Evolutionary conservation across 2,329 filamentous ascomycete genomes (phyloP), one percentile per base, ranked within the genome.

Genomic region (Hypoxylon rubiginosum): DNA sequence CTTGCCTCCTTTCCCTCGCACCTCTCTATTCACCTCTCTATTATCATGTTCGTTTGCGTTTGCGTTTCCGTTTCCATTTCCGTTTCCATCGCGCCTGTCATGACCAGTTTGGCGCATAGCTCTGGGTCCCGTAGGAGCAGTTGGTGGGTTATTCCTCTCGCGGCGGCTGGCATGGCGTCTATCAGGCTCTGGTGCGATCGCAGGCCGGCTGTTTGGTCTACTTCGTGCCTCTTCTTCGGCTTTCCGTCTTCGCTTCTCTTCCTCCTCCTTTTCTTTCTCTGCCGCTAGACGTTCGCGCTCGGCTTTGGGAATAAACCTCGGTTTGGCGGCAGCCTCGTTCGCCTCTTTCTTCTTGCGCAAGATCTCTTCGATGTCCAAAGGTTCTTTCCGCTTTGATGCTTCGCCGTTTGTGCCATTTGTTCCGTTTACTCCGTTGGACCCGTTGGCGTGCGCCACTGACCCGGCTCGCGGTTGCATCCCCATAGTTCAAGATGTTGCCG

Each of bases 341-440:
- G 92, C 91, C 67, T 92, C 93, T 76, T 92, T 92, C 84, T 97
- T 97, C 81, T 94, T 91, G 71, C 89, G 88, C 21, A 97, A 81
- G 4, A 97, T 86, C 73, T 97, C 92, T 79, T 97, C 94, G 61
- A 97, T 90, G 76, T 93, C 94, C 51, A 97, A 82, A 8, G 92
- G 92, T 6, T 75, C 74, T 66, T 75, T 78, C 57, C 69, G 72
- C 30, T 62, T 69, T n/a, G 32, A 63, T 39, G 56, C 34, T 19
- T 67, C 68, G 43, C 66, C 34, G 32, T 65, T 70, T 17, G 32
- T 50, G 41, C 58, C 58, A 61, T 66, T 71, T 28, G 32, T 54
- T 34, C 58, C 63, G 59, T 69, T 66, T n/a, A 26, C 30, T 13
- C 64, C 59, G 46, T 71, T 71, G 9, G 32, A 55, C 24, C 49